A percentile compares a stretch with the other conserved stretches of the same genome.
Conservation (phyloP, 2,329 filamentous ascomycete species). For the Graphilbum ipis-grandicollis region DNA sequence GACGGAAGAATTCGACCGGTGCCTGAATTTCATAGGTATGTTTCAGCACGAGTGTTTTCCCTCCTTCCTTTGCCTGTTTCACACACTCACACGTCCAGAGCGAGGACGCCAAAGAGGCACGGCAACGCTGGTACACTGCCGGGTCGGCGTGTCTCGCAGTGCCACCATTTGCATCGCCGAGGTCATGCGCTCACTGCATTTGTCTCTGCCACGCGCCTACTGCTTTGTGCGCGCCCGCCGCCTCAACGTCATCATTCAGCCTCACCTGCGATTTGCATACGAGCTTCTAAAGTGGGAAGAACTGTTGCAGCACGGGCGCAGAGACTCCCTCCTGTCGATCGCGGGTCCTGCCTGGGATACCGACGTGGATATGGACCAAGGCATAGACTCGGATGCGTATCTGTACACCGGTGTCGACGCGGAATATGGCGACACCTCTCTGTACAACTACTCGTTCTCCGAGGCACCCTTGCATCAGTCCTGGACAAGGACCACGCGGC, state of each 20-base stretch:
- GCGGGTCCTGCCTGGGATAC: too few species aligned
- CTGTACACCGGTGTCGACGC: too few species aligned
- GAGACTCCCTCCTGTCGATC: constrained; percentile 3
- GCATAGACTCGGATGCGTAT: too few species aligned
- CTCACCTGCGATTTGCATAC: constrained; percentile 85
- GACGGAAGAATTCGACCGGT: constrained; percentile 68
- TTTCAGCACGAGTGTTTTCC: constrained; percentile 7
- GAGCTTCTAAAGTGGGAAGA: constrained; percentile 96
- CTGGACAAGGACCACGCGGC: neutral
- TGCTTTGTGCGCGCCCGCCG: constrained; percentile 87
- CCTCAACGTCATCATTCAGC: constrained; percentile 95
- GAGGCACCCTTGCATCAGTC: too few species aligned
- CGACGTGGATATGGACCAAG: too few species aligned
- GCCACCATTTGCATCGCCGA: constrained; percentile 99
- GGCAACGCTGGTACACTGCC: constrained; percentile 87
- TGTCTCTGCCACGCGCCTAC: constrained; percentile 85
- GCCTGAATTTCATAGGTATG: constrained; percentile 84
- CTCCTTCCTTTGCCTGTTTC: neutral
- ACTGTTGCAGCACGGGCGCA: constrained; percentile 32
- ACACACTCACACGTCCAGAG: constrained; percentile 31
- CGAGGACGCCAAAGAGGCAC: constrained; percentile 59
- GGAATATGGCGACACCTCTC: too few species aligned
- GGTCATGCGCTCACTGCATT: constrained; percentile 66
- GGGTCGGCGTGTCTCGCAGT: constrained; percentile 86
- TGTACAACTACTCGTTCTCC: too few species aligned